Evolutionary conservation across 2,329 filamentous ascomycete species (phyloP), one percentile per base, ranked within the genome.

Genomic region (Talaromyces sp.): DNA sequence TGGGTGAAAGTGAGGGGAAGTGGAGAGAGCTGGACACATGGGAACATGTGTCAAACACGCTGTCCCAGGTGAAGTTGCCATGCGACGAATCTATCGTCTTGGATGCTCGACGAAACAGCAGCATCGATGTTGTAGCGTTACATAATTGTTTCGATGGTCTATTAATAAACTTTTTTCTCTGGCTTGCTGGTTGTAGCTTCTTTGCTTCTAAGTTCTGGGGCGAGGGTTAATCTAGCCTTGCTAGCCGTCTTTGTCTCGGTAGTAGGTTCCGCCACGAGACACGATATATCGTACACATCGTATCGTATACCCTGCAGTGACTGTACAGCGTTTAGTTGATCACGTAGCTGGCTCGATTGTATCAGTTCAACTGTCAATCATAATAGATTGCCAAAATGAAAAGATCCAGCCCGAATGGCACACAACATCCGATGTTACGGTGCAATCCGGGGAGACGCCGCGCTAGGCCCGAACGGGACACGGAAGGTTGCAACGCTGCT

Each of bases 401-500:
- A 31, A 31, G 27, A 17, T 41, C 1, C 13, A 41, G 39, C 10
- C 39, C 15, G 43, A 31, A 47, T 47, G 43, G 43, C 43, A 47
- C 43, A 47, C 47, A 50, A 50, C 25, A 25, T 56, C n/a, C 33
- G 52, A 56, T 56, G 52, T 39, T 56, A 56, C 52, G 19, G 52
- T 56, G 52, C 33, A 56, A 56, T 56, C 52, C 33, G 52, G 52
- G 52, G 52, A 56, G 31, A 22, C 17, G 33, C n/a, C 19, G 33
- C 52, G 33, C 52, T 56, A 56, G 11, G n/a, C 49, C 39, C 39
- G 22, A 59, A 59, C 22, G 2, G 37, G 37, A 45, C 15, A 43
- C 22, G 39, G 37, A n/a, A 33, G 56, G 56, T 37, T 66, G 64
- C 64, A 66, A 66, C 64, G 50, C 64, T 66, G 52, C 59, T 66